Percentiles rank a stretch among this genome's conserved stretches.
phyloP scores from a whole-genome alignment of 345 rosid genomes.

The Gossypium raimondii region DNA sequence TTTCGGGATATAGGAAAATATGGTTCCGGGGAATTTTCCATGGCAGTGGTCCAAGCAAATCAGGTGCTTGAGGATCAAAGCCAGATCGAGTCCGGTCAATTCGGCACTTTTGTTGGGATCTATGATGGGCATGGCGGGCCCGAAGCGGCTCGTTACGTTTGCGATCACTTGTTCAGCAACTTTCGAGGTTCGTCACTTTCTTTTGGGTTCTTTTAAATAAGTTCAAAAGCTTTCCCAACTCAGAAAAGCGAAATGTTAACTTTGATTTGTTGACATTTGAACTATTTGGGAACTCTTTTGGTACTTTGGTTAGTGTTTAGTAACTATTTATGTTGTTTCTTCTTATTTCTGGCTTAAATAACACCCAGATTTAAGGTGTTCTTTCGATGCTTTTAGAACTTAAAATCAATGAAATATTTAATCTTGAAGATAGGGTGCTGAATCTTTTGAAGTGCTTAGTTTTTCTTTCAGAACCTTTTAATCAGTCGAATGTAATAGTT shows the following conservation, averaged over 20 bases:
- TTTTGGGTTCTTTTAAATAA: neutral
- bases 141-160: conserved; percentile 72
- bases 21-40: conserved; percentile 71
- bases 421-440: neutral
- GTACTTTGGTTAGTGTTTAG: neutral
- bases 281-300: conserved; percentile 2
- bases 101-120: conserved; percentile 87
- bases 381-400: conserved; percentile 5
- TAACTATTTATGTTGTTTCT: no score
- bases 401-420: conserved; percentile 3
- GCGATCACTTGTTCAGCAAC: conserved; percentile 67
- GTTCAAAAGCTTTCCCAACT: neutral
- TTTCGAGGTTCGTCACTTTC: conserved; percentile 57
- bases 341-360: no score
- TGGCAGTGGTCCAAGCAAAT: conserved; percentile 90
- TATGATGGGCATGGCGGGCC: conserved; percentile 96
- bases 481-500: neutral
- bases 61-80: conserved; percentile 81
- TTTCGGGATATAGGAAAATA: conserved; percentile 64
- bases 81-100: conserved; percentile 84
- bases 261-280: no score
- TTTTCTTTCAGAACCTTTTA: neutral
- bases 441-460: neutral
- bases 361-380: neutral
- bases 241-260: neutral